Evolutionary conservation across 257 asterid species (phyloP).

Genomic region (Ligustrum vulgare): DNA sequence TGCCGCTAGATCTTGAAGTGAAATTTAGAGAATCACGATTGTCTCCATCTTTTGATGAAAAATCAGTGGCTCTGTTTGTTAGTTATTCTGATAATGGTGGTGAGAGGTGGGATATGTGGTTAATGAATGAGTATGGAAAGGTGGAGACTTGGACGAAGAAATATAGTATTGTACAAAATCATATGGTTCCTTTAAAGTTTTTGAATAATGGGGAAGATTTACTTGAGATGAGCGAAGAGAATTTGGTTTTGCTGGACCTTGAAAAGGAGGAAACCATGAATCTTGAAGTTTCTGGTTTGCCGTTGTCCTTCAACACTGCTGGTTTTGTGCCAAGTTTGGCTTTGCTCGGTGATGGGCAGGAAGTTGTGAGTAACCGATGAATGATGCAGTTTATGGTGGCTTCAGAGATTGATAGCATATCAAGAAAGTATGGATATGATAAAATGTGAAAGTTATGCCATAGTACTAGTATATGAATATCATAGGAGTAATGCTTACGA

Average conservation of each 20-base stretch:
- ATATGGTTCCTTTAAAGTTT: constrained; percentile 30
- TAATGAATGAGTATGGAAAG: constrained; percentile 39
- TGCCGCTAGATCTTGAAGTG: constrained; percentile 25
- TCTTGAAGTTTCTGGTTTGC: constrained; percentile 33
- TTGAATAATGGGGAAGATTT: constrained; percentile 21
- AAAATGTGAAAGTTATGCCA: neutral
- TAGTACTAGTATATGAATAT: neutral
- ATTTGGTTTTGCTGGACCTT: constrained; percentile 33
- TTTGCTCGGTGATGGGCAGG: neutral
- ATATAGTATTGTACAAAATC: constrained; percentile 12
- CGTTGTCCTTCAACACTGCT: constrained; percentile 11
- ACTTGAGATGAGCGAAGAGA: constrained; percentile 24
- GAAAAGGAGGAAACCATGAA: constrained; percentile 22
- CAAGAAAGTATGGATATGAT: neutral
- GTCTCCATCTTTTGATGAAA: constrained; percentile 37
- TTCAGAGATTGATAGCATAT: neutral
- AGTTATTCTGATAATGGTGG: constrained; percentile 20
- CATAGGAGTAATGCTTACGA: too few relatives aligned
- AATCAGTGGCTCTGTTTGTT: constrained; percentile 35
- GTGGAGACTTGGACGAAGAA: constrained; percentile 36
- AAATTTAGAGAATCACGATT: constrained; percentile 22
- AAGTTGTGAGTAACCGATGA: neutral
- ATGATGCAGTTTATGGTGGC: neutral
- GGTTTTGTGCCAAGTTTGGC: neutral
- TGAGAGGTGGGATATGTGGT: constrained; percentile 39